A percentile compares a stretch with the other conserved stretches of the same genome.
phyloP scores from a whole-genome alignment of 2,329 filamentous ascomycete species.

The Aspergillus amoenus region DNA sequence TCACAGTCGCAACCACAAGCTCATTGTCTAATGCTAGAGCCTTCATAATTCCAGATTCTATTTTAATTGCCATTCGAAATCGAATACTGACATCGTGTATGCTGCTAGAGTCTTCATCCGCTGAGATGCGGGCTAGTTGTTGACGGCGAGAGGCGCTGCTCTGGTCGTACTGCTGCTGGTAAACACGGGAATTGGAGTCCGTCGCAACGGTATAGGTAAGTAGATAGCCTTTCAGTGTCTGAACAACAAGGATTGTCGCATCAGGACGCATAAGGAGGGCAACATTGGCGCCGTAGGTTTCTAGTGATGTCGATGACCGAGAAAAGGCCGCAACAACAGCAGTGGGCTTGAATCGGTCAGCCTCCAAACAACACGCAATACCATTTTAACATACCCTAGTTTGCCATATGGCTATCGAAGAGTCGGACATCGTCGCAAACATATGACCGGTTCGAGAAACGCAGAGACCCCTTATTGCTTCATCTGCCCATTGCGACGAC shows the following conservation, averaged over 20 bases:
- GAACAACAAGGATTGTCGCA: constrained; percentile 86
- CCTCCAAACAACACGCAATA: constrained; percentile 20
- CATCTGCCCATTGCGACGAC: constrained; percentile 49
- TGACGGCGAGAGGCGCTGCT: constrained; percentile 46
- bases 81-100: constrained; percentile 84
- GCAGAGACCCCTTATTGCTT: constrained; percentile 71
- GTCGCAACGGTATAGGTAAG: constrained; percentile 92
- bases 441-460: constrained; percentile 76
- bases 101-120: constrained; percentile 77
- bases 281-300: constrained; percentile 80
- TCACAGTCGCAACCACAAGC: constrained; percentile 84
- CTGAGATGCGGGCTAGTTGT: constrained; percentile 53
- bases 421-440: constrained; percentile 83
- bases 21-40: constrained; percentile 90
- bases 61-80: constrained; percentile 96
- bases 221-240: constrained; percentile 80
- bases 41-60: constrained; percentile 89
- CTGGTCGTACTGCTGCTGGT: constrained; percentile 72
- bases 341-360: constrained; percentile 64
- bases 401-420: constrained; percentile 93
- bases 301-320: constrained; percentile 75
- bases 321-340: constrained; percentile 82
- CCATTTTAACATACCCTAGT: constrained; percentile 65
- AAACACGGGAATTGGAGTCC: constrained; percentile 78
- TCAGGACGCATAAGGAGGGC: constrained; percentile 86